Base-by-base conservation (phyloP, 768 basidiomycete species). In the Mycena galopus region DNA sequence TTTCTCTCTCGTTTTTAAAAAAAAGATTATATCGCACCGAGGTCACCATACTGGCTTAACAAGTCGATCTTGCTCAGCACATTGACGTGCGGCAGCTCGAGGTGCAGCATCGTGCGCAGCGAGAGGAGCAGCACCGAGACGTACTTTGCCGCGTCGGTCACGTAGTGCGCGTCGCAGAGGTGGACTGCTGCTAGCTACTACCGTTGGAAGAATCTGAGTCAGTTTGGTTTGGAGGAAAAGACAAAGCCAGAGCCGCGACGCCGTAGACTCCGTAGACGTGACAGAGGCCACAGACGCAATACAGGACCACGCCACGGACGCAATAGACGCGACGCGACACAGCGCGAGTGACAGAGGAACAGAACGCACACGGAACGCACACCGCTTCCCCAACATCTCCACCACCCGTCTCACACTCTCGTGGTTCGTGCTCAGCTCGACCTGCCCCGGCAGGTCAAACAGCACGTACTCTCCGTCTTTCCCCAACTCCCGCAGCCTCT, bases 71-170 rank as follows among this genome's bases (percentile, higher is more conserved):
- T 99, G 11, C 96, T 97, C 17, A 99, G 86, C 3, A 99, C 98
- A 78, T 99, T 99, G 83, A 99, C 87, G 79, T 99, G 98, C 0
- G 98, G 98, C n/a, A 99, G 88, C 78, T 98, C 98, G 66, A 99
- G 88, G 78, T 98, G 97, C n/a, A 99, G 87, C 98, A 99, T 99
- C 19, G 97, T 95, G 59, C 98, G 89, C 30, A 99, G 87, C 14
- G 97, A 95, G 16, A 98, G 90, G 39, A 99, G 88, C 51, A 98
- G 88, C 42, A 98, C 91, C 16, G 96, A 96, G 71, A 99, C 88
- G 82, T 97, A 99, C 84, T 98, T 98, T 4, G 95, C 88, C 3
- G 97, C 93, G 79, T 99, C 97, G 56, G 97, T 97, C 77, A 99
- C 94, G 81, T 98, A 97, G 82, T 97, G 96, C 0, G 98, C 95